These are phyloP conservation scores for Cornus suecica DNA, from an alignment of 148 eudicot genomes.

Conservation along the genomic window DNA sequence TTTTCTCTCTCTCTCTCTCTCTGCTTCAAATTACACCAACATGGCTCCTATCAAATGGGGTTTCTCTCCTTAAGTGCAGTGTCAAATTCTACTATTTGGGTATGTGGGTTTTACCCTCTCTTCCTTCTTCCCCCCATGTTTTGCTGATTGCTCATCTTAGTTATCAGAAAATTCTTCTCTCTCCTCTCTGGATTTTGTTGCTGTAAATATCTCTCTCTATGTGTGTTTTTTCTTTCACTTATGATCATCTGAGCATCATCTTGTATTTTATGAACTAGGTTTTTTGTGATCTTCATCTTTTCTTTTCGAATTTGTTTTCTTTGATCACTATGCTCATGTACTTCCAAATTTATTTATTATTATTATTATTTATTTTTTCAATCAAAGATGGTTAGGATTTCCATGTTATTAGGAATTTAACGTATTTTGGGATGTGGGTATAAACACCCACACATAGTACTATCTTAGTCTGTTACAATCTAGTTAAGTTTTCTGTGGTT, in stretches of 20 bases:
- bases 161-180: not conserved
- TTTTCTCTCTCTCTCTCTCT: slow-evolving; percentile 19
- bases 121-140: too few relatives aligned
- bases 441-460: too few relatives aligned
- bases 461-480: not conserved
- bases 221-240: not conserved
- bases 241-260: not conserved
- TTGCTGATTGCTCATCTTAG: too few relatives aligned
- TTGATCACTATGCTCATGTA: not conserved
- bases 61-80: slow-evolving; percentile 8
- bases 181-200: not conserved
- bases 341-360: not conserved
- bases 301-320: not conserved
- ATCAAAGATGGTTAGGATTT: not conserved
- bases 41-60: slow-evolving; percentile 33
- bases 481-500: not conserved
- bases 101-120: slow-evolving; percentile 9
- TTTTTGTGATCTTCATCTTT: not conserved
- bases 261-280: not conserved
- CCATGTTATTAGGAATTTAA: not conserved
- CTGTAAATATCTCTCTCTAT: not conserved
- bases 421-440: not conserved
- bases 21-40: slow-evolving; percentile 27
- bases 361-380: not conserved
- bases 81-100: slow-evolving; percentile 3